These are phyloP conservation scores for Boletus smithii DNA, from an alignment of 1,284 basidiomycete species.

Conservation along the genomic window DNA sequence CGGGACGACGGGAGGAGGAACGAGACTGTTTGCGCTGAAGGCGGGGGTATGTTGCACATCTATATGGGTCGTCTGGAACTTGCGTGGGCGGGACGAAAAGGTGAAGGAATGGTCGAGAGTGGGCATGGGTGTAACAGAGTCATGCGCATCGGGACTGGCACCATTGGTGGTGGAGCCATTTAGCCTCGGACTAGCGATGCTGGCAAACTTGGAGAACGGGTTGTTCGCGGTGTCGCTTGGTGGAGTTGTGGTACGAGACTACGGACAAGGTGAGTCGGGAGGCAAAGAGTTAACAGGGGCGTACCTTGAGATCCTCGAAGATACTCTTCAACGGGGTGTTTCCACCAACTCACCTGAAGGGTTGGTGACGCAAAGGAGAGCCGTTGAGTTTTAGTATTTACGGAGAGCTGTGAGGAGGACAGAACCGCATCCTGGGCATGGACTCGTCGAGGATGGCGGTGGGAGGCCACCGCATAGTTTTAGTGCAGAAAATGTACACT, in stretches of 20 bases:
- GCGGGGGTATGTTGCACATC: slow-evolving; percentile 35
- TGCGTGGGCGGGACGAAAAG: slow-evolving; percentile 27
- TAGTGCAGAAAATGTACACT: too few relatives aligned
- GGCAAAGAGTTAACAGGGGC: too few relatives aligned
- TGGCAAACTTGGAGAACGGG: slow-evolving; percentile 41
- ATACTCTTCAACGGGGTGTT: slow-evolving; percentile 58
- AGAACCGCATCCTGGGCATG: slow-evolving; percentile 8
- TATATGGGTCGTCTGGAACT: slow-evolving; percentile 41
- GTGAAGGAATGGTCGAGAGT: slow-evolving; percentile 27
- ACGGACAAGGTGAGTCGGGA: not conserved
- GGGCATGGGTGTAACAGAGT: slow-evolving; percentile 11
- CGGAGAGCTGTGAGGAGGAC: slow-evolving; percentile 1
- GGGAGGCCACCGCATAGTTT: too few relatives aligned
- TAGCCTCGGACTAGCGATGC: slow-evolving; percentile 17
- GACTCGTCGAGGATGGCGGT: slow-evolving; percentile 62
- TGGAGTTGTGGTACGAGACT: slow-evolving; percentile 45
- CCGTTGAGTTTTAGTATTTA: slow-evolving; percentile 5
- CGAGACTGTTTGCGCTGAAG: slow-evolving; percentile 48
- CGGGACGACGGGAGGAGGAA: slow-evolving; percentile 44
- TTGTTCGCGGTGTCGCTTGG: slow-evolving; percentile 37
- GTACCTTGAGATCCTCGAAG: slow-evolving; percentile 71
- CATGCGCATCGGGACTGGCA: not conserved
- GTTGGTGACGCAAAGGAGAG: slow-evolving; percentile 17
- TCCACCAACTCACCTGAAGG: slow-evolving; percentile 19
- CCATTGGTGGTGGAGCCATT: slow-evolving; percentile 6